Percentiles rank a stretch among this genome's conserved stretches.
Evolutionary conservation across 106 monocot genomes (phyloP).

Genomic region (Platanthera zijinensis): DNA sequence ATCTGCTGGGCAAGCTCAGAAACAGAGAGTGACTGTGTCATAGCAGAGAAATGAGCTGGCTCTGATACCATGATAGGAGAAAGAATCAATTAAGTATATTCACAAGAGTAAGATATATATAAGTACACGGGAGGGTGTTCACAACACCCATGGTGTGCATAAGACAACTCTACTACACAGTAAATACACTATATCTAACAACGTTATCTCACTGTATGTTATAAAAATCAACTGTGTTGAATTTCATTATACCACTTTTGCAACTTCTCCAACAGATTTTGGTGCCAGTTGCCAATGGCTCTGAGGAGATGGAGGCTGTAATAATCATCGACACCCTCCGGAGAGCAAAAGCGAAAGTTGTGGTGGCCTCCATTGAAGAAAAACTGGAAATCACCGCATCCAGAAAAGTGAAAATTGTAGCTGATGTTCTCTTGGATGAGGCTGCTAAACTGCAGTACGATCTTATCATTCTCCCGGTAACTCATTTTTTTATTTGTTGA

Average conservation of each 20-base stretch:
- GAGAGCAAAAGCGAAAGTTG: conserved; percentile 61
- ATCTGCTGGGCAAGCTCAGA: no score
- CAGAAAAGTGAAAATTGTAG: conserved; percentile 71
- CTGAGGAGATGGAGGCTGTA: conserved; percentile 87
- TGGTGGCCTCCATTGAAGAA: conserved; percentile 73
- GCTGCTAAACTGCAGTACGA: conserved; percentile 55
- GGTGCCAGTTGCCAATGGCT: conserved; percentile 85
- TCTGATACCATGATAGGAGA: no score
- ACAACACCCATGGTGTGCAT: no score
- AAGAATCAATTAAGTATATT: no score
- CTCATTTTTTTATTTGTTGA: background rate
- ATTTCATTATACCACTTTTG: background rate
- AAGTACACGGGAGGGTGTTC: no score
- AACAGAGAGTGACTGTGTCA: no score
- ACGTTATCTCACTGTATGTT: no score
- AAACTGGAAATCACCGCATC: conserved; percentile 79
- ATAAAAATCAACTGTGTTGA: background rate
- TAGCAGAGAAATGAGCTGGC: no score
- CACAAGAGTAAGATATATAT: no score
- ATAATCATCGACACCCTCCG: conserved; percentile 82
- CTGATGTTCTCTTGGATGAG: conserved; percentile 69
- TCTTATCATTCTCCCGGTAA: conserved; percentile 80
- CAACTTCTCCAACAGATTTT: conserved; percentile 39
- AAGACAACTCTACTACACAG: no score
- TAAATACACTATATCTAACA: no score